Evolutionary conservation across 257 asterid species (phyloP), one percentile per base, ranked within the genome.

Genomic region (Osmanthus fragrans): DNA sequence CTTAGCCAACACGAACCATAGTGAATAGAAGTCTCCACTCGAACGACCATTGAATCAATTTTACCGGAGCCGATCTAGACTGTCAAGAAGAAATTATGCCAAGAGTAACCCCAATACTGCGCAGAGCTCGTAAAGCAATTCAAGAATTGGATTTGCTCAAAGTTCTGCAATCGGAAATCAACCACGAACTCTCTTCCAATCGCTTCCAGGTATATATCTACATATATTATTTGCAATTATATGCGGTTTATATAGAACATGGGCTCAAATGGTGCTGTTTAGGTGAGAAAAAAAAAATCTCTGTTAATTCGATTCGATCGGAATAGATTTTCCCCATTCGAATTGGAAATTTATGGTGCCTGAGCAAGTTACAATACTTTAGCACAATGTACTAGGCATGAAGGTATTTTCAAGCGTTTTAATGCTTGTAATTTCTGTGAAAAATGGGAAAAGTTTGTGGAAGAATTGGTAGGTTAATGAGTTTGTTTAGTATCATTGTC

Each of bases 101-200:
- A 79, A 88, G 88, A 69, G 82, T 72, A 29, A 80, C 87, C 19
- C 82, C 80, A n/a, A 16, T 86, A 3, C 39, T 87, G 80, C 84
- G 79, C 68, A 76, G 84, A 76, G 97, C 87, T 80, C 82, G 77
- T 16, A 90, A 80, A 73, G 88, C 93, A 34, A 37, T 85, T 70
- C 79, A 82, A 56, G 96, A 94, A 68, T 83, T 82, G 75, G 91
- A 85, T 82, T 84, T 94, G 86, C 85, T 92, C 73, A 89, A 88
- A 81, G 81, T 87, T 54, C 49, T 94, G 86, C 94, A 84, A 72
- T 86, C 96, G 4, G 97, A 94, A 84, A 94, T 94, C 84, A 81
- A 85, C 78, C 87, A 87, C 47, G 97, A 94, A 70, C 90, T 87
- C 76, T 79, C 91, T 11, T 79, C 91, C 76, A 74, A 85, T 81